Base-by-base conservation (phyloP, 331 rosid genomes). In the Acacia pycnantha region DNA sequence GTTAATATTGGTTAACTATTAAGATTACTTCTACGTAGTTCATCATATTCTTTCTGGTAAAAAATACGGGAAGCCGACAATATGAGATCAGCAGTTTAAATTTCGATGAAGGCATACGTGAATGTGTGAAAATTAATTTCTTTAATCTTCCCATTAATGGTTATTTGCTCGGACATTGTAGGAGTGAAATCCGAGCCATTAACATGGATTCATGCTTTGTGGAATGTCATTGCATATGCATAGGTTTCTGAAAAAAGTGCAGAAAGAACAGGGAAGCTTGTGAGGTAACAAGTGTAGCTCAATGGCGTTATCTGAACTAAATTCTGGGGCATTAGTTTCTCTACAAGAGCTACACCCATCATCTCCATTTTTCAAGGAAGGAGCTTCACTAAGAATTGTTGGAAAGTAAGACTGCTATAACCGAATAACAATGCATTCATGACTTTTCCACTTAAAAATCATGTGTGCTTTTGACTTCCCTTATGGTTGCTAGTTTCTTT, bases 331-430 rank as follows among this genome's bases (percentile, higher is more conserved):
- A 19, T 83, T 90, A 83, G 92, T 88, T 80, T 62, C 80, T n/a
- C 76, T 88, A 19, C 80, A 69, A 68, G 90, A 88, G 6, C 67
- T 93, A 19, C 82, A 76, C 24, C 93, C 88, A 44, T 90, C 92
- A 46, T 93, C 94, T 53, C 85, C 92, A 3, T 86, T 87, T 87
- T 93, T 88, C 88, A 85, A 85, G 92, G 88, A 92, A 82, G 92
- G 94, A 65, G 88, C 94, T 77, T 92, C 98, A 1, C 83, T 93
- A 61, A 77, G 97, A 90, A 76, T 92, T 76, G 90, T 82, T 50
- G 94, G 90, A 48, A 73, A 48, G 77, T 73, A 83, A 85, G 82
- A 27, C 77, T 83, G 71, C 35, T 69, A 8, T 48, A 40, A 26
- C 73, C 73, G 77, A 56, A 41, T 47, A 26, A 19, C 53, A 10